Conservation (phyloP, 2,329 filamentous ascomycete genomes). For the Aspergillus alliaceus region DNA sequence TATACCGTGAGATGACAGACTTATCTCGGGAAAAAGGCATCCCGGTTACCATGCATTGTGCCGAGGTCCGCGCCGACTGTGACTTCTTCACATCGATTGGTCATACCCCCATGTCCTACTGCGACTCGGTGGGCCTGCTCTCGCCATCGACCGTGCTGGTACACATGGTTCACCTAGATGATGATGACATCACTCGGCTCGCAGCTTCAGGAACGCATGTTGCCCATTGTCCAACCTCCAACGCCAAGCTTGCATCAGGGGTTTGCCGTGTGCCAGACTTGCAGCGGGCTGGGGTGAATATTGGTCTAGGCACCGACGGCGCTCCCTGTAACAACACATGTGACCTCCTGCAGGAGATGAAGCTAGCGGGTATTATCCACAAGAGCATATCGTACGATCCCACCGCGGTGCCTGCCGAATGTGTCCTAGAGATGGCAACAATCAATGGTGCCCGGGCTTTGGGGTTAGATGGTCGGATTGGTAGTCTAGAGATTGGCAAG, state of each 20-base stretch:
- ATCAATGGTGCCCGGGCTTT: conserved; percentile 52
- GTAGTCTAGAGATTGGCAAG: conserved; percentile 43
- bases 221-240: conserved; percentile 54
- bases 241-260: conserved; percentile 54
- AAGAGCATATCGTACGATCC: conserved; percentile 47
- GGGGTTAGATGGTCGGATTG: conserved; percentile 42
- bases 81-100: conserved; percentile 19
- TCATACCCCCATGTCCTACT: conserved; percentile 49
- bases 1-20: conserved; percentile 42
- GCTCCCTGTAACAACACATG: conserved; percentile 55
- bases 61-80: conserved; percentile 29
- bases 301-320: conserved; percentile 54
- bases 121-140: conserved; percentile 3
- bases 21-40: conserved; percentile 42
- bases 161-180: conserved; percentile 54
- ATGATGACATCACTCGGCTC: conserved; percentile 45
- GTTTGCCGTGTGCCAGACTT: conserved; percentile 50
- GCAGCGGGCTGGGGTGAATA: conserved; percentile 45
- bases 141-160: conserved; percentile 49
- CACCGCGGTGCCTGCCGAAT: conserved; percentile 44
- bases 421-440: conserved; percentile 53
- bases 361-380: conserved; percentile 52
- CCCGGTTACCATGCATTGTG: conserved; percentile 50
- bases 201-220: conserved; percentile 45
- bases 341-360: conserved; percentile 56